Evolutionary conservation across 331 rosid species (phyloP), one percentile per base, ranked within the genome.

Genomic region (Prunus yedoensis): DNA sequence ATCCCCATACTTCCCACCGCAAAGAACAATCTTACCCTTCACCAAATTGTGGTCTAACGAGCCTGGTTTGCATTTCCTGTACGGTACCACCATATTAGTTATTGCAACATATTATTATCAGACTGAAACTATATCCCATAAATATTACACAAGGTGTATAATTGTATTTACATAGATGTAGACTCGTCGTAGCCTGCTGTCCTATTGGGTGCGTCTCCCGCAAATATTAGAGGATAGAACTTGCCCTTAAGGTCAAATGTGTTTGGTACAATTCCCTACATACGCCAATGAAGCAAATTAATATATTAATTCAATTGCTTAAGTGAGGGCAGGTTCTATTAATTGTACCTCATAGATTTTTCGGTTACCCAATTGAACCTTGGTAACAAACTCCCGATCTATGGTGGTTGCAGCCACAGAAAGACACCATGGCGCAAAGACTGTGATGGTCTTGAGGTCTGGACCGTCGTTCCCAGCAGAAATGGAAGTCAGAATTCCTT

Each of bases 381-480:
- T 75, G 12, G 89, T 80, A 32, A 73, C 56, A 69, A 84, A 87
- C 46, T 80, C 78, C 17, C 92, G 83, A 28, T 82, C 88, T 4
- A 65, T 86, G 65, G 88, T 74, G 79, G 71, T 76, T 59, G 90
- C 90, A 74, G 89, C 92, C 52, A 88, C 92, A 21, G 87, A 69
- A 16, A 90, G 68, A 10, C 21, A 35, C 91, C 93, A 87, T 10
- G 93, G 91, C 1, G 88, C 61, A 23, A 77, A 41, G 64, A 80
- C 84, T 6, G 15, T 0, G 0, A 84, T 21, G 5, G 81, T 80
- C 12, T 47, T 70, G n/a, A 11, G 76, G 15, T 0, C 0, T 25
- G 91, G 90, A 32, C 90, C 90, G 0, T 0, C 0, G 60, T 87
- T 87, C 5, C 91, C 94, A 2, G 83, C 89, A 8, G 90, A 73